Conservation (phyloP, 2,329 filamentous ascomycete genomes). For the Capronia epimyces region DNA sequence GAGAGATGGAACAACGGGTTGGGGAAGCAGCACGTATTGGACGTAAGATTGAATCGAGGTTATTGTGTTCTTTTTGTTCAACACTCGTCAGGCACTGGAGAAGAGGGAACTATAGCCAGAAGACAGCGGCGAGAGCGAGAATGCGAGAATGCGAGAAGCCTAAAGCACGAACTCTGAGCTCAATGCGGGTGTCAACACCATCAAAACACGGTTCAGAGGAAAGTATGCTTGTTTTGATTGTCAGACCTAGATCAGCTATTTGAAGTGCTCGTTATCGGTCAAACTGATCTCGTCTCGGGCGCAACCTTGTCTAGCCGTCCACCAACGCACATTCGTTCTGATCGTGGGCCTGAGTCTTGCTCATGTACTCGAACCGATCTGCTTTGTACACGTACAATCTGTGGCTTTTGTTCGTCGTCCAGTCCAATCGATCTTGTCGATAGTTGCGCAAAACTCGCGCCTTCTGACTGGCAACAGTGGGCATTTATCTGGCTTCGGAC, state of each 20-base stretch:
- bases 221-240: constrained; percentile 5
- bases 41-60: too few species aligned
- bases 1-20: too few species aligned
- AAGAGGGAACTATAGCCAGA: too few species aligned
- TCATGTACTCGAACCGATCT: too few species aligned
- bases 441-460: not conserved
- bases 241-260: not conserved
- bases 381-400: not conserved
- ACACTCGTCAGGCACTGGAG: too few species aligned
- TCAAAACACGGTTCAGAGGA: constrained; percentile 3
- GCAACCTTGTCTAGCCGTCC: not conserved
- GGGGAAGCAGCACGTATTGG: too few species aligned
- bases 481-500: not conserved
- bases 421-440: not conserved
- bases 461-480: not conserved
- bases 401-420: not conserved
- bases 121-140: too few species aligned
- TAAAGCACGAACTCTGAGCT: too few species aligned
- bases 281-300: not conserved
- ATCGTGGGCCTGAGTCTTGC: too few species aligned
- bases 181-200: too few species aligned
- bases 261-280: not conserved
- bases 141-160: too few species aligned
- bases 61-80: too few species aligned
- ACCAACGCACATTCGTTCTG: not conserved